Percentiles rank a stretch among this genome's conserved stretches.
phyloP scores from a whole-genome alignment of 768 basidiomycete species.

The Termitomyces sp. region DNA sequence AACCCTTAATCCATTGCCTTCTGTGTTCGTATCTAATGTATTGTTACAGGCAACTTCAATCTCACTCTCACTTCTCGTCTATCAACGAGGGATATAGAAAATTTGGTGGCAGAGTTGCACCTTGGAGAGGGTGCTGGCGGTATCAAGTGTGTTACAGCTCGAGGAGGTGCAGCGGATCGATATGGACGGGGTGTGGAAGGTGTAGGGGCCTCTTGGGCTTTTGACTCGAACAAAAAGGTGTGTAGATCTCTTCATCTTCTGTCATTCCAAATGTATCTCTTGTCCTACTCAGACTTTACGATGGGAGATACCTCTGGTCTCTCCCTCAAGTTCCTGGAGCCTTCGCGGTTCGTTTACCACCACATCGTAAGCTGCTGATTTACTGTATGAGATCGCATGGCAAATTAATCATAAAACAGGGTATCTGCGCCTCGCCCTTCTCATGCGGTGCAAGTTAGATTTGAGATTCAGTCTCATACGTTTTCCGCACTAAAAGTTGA shows the following conservation, averaged over 20 bases:
- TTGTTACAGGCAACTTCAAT: conserved; percentile 1
- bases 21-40: neutral
- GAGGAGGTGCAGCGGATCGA: conserved; percentile 34
- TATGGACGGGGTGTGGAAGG: conserved; percentile 17
- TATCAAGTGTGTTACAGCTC: conserved; percentile 66
- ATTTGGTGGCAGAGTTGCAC: conserved; percentile 64
- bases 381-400: neutral
- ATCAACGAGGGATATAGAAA: conserved; percentile 63
- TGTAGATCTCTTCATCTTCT: neutral
- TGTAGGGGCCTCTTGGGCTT: conserved; percentile 68
- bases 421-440: conserved; percentile 54
- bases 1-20: neutral
- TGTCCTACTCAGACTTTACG: conserved; percentile 48
- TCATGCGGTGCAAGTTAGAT: conserved; percentile 68
- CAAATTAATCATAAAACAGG: conserved; percentile 16
- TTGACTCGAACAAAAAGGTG: conserved; percentile 67
- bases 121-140: conserved; percentile 71
- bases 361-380: neutral
- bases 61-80: conserved; percentile 42
- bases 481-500: conserved; percentile 84
- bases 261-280: neutral
- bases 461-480: conserved; percentile 65
- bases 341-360: conserved; percentile 71
- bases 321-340: conserved; percentile 64
- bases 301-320: conserved; percentile 73